Base-by-base conservation (phyloP, 2,329 filamentous ascomycete species). In the Alternaria gaisen region DNA sequence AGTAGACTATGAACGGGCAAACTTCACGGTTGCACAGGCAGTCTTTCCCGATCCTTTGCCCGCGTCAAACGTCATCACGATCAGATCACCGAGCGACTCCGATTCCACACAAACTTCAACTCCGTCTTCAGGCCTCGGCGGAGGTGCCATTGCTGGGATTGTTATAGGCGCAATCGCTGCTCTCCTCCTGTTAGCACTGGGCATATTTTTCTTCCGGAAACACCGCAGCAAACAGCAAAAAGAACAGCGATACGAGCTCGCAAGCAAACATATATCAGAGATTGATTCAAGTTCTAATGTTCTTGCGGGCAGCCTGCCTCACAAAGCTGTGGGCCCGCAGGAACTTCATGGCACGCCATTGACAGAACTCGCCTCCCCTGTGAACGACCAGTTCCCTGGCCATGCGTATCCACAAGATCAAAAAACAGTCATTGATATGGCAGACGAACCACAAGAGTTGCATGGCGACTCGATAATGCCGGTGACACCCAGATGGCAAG, bases 1-100 rank as follows among this genome's bases (percentile, higher is more conserved):
- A 22, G 81, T 83, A 20, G 81, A 84, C 66, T 84, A 82, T 68
- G 82, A 84, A 58, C 75, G 79, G 26, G 71, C 71, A 36, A 78
- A 78, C 42, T 84, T 84, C 75, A 80, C 81, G n/a, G 67, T 84
- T 9, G 78, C 80, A 5, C 82, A 80, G 64, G 71, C 73, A 28
- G 63, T 59, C 2, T 76, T 73, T 38, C 71, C 73, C 9, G 69
- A 77, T 41, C 74, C 72, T 7, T 65, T 79, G 4, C 69, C 70
- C 2, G 62, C 73, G 1, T 66, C 70, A 36, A 64, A 75, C 24
- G 58, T 77, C n/a, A 42, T 77, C 24, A 67, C 73, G 6, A 76
- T 77, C 46, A 43, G 38, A 1, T 62, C 74, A 18, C 61, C 60
- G 18, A 28, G 52, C 8, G 46, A 53, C 5, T 38, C 51, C 7